Base-by-base conservation (phyloP, 176 grass and related monocot species). In the Paspalum vaginatum region DNA sequence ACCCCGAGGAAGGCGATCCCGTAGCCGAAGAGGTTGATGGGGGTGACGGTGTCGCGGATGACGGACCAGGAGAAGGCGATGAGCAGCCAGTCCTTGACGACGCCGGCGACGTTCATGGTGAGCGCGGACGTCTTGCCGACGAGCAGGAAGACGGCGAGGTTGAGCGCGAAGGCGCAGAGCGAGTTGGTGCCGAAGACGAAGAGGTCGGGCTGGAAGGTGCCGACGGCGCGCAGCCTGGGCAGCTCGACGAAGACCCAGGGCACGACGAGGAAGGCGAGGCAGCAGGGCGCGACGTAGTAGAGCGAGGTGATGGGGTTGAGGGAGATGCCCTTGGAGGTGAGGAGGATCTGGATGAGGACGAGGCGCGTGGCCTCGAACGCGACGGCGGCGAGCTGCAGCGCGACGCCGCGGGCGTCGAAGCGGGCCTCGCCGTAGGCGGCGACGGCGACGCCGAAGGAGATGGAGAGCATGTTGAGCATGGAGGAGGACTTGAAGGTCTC, bases 221-320 rank as follows among this genome's bases (percentile, higher is more conserved):
- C 88, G 7, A 81, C 79, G 47, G 75, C 86, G 55, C 76, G 89
- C 37, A 98, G 94, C 61, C 80, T 80, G 27, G 92, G 95, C 7
- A 98, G 64, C 89, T 98, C 95, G 61, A 98, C 92, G 60, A 98
- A 78, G 8, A 61, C 87, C 92, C 89, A 94, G 0, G 89, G 89
- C 56, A 98, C 45, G 67, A 98, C 22, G 81, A 98, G 83, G 89
- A 98, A 98, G 8, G 20, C 50, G 68, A 98, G 79, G 85, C 92
- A 98, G 83, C 89, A 97, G 0, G 95, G 95, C 1, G 91, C 95
- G 41, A 97, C 82, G 80, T 98, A 98, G 85, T 98, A 94, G 52
- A 98, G 95, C 32, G 95, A 98, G n/a, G 95, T 98, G 80, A 98
- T 98, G 18, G 95, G 95, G 95, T 98, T 94, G 72, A 94, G 89